Conservation (phyloP, 805 yeast species). For the Kodamaea restingae region DNA sequence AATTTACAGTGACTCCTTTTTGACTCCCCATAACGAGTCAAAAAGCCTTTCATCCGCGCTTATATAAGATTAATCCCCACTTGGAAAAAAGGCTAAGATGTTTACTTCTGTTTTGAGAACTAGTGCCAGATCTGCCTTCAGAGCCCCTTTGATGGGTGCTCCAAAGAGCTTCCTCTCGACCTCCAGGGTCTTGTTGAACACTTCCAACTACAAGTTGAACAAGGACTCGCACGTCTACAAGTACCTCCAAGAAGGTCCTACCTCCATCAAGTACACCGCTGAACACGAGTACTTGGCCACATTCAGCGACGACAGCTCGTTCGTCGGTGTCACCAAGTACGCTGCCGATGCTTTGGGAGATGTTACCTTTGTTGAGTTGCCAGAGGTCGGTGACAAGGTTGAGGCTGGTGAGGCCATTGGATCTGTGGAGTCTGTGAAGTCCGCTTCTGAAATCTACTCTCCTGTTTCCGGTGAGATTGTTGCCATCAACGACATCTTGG, state of each 20-base stretch:
- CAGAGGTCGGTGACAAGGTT: constrained; percentile 61
- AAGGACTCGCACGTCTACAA: constrained; percentile 37
- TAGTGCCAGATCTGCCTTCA: constrained; percentile 7
- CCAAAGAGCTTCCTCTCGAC: constrained; percentile 12
- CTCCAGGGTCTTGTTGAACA: constrained; percentile 18
- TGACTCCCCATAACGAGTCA: constrained; percentile 5
- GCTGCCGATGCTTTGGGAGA: constrained; percentile 97
- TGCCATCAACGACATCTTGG: constrained; percentile 66
- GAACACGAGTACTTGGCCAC: constrained; percentile 96
- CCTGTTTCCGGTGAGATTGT: constrained; percentile 78
- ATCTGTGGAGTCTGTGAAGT: constrained; percentile 90
- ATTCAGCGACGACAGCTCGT: constrained; percentile 77
- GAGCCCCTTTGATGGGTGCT: not conserved
- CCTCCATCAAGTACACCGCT: constrained; percentile 61
- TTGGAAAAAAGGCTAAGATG: constrained; percentile 7
- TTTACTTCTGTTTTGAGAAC: constrained; percentile 13
- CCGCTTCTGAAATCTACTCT: constrained; percentile 87
- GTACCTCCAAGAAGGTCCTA: constrained; percentile 41
- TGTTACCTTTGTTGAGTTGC: constrained; percentile 89
- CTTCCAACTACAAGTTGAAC: constrained; percentile 32
- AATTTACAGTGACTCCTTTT: constrained; percentile 5
- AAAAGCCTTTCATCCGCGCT: not conserved
- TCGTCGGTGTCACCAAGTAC: constrained; percentile 86
- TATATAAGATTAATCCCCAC: constrained; percentile 2
- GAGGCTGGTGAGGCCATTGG: constrained; percentile 81